Base-by-base conservation (phyloP, 768 basidiomycete genomes). In the Mycena galopus region DNA sequence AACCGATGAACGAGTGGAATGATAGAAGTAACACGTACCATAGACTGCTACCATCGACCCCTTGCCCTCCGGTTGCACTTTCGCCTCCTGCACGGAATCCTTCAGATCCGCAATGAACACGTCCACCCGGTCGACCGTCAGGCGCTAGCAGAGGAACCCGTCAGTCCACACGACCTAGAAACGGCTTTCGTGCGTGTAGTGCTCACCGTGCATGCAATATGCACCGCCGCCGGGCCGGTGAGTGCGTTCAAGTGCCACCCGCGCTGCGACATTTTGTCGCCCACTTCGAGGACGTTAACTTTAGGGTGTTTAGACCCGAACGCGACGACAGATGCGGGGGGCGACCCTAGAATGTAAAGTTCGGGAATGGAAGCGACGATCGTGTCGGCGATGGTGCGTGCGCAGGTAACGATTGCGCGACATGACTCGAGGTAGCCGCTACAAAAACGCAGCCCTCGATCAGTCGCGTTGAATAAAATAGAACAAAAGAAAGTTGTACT, bases 181-280 rank as follows among this genome's bases (percentile, higher is more conserved):
- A 50, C 23, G 21, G 47, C 42, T 50, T 23, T 19, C 42, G 42
- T 37, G 35, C 35, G 35, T 37, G n/a, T 37, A 25, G 3, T 29
- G 79, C 93, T 76, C 77, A 97, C 96, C 77, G 97, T 99, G 82
- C 93, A 94, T 39, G 96, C 96, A 75, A 99, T 94, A 82, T 99
- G 98, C 51, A 98, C 87, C 11, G 93, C 96, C 14, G 93, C 85
- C 1, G 96, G 96, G 12, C 89, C 86, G 51, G 85, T 88, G 67
- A 99, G 80, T 17, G 92, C 96, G 78, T 96, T 98, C 73, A 99
- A 78, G 83, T 97, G 95, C 96, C 97, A 98, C 3, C 97, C 98
- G 47, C 87, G 85, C 79, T 91, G 89, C 30, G 88, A 82, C 96
- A 98, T 97, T 69, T 84, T 86, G 82, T 98, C 97, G 0, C 97